phyloP scores from a whole-genome alignment of 1,139 yeast species.

The Nadsonia starkeyi-henricii region DNA sequence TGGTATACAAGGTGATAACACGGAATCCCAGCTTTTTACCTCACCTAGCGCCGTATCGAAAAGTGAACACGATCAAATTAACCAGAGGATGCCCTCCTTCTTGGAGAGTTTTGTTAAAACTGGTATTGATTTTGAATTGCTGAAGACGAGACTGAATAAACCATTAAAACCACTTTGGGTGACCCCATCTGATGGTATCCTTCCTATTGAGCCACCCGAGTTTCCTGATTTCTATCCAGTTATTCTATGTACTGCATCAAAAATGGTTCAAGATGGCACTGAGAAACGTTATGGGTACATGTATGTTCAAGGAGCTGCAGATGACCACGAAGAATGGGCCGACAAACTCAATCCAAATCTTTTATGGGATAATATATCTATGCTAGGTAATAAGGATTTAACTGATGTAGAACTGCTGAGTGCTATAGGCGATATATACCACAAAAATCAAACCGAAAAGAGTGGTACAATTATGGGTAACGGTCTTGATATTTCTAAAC shows the following conservation, averaged over 20 bases:
- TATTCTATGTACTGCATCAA: slow-evolving; percentile 52
- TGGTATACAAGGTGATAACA: slow-evolving; percentile 18
- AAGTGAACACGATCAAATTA: slow-evolving; percentile 46
- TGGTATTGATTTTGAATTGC: slow-evolving; percentile 26
- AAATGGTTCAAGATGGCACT: slow-evolving; percentile 41
- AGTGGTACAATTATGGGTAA: background rate
- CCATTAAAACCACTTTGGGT: slow-evolving; percentile 61
- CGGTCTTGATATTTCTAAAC: background rate
- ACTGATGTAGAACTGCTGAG: slow-evolving; percentile 29
- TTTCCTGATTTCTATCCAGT: slow-evolving; percentile 29
- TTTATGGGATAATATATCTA: slow-evolving; percentile 40
- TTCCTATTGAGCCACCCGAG: slow-evolving; percentile 19
- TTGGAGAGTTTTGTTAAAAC: slow-evolving; percentile 31
- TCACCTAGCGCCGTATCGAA: slow-evolving; percentile 44
- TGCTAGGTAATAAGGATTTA: slow-evolving; percentile 24
- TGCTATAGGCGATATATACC: slow-evolving; percentile 15
- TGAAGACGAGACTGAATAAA: slow-evolving; percentile 24
- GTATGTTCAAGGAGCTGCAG: slow-evolving; percentile 87
- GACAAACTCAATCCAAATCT: slow-evolving; percentile 36
- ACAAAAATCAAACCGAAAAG: background rate
- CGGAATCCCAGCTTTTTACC: slow-evolving; percentile 27
- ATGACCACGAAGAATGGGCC: slow-evolving; percentile 86
- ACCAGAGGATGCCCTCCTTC: slow-evolving; percentile 34
- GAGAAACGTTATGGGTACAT: slow-evolving; percentile 32
- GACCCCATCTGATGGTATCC: slow-evolving; percentile 37